Evolutionary conservation across 805 yeast genomes (phyloP), one percentile per base, ranked within the genome.

Genomic region (Pichia thaimueangensis): DNA sequence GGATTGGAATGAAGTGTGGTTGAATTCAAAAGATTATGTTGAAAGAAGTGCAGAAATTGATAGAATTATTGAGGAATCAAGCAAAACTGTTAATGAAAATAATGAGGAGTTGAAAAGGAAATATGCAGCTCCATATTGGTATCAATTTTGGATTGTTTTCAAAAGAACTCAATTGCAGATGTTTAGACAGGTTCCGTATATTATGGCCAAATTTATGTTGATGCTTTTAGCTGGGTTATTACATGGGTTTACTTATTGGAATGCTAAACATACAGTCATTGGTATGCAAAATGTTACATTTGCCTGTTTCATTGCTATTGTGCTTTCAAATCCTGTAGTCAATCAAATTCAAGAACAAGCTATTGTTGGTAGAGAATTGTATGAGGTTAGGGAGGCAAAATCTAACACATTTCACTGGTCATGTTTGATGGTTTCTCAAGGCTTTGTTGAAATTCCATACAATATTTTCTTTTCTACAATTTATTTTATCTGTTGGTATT

Each of bases 361-460:
- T 22, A 69, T 74, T 35, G 66, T 63, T 15, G 68, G 78, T 16
- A 71, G 88, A 54, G 82, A 77, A 43, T 58, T 82, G 32, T 83
- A 63, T 54, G 89, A 82, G 59, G 84, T 75, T 12, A 71, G 91
- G 54, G 91, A 83, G 56, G 69, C 77, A 16, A 73, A 78, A 45
- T 78, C 86, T 5, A 82, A 81, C 55, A 83, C 85, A 31, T 83
- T 78, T 66, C 82, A 80, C 53, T 83, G 89, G 89, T 67, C 77
- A 22, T 60, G 72, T 29, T 59, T 83, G 59, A 54, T 80, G 34
- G 35, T 80, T 15, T 59, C 80, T 5, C 80, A 79, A 52, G 65
- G 65, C 46, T 33, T 76, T n/a, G 68, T 68, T 46, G 91, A 83
- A 57, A 52, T 80, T 17, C 87, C 88, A 2, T 83, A 76, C 62